These are phyloP conservation scores for Penicillium sclerotiorum DNA, from an alignment of 2,329 filamentous ascomycete genomes.

Conservation along the genomic window DNA sequence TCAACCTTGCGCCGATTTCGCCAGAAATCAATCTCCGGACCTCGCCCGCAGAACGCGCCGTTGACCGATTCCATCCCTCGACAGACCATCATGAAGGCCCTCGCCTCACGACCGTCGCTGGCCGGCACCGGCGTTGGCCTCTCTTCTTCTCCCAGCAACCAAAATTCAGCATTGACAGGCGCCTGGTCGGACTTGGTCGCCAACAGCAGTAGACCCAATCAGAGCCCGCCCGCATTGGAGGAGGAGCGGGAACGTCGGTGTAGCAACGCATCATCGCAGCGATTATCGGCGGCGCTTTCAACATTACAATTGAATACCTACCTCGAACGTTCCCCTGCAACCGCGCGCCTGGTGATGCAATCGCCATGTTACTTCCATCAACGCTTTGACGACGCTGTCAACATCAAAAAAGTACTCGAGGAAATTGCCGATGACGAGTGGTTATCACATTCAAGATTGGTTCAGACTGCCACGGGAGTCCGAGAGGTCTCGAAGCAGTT, in stretches of 20 bases:
- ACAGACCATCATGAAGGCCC: slow-evolving; percentile 80
- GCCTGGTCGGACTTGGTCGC: slow-evolving; percentile 64
- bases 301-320: slow-evolving; percentile 50
- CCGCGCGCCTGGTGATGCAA: slow-evolving; percentile 67
- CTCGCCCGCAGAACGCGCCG: slow-evolving; percentile 46
- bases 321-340: slow-evolving; percentile 48
- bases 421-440: slow-evolving; percentile 86
- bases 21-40: slow-evolving; percentile 35
- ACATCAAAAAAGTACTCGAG: slow-evolving; percentile 91
- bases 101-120: slow-evolving; percentile 58
- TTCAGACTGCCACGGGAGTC: slow-evolving; percentile 93
- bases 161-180: slow-evolving; percentile 58
- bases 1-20: slow-evolving; percentile 39
- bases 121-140: slow-evolving; percentile 38
- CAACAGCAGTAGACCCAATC: slow-evolving; percentile 19
- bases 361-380: slow-evolving; percentile 98
- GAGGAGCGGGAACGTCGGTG: slow-evolving; percentile 39
- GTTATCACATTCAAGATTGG: slow-evolving; percentile 89
- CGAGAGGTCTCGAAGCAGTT: slow-evolving; percentile 95
- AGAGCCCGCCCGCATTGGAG: slow-evolving; percentile 23
- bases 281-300: slow-evolving; percentile 63
- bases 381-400: slow-evolving; percentile 92
- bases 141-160: slow-evolving; percentile 54
- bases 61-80: slow-evolving; percentile 71
- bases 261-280: slow-evolving; percentile 57